Percentiles rank a stretch among this genome's conserved stretches.
phyloP scores from a whole-genome alignment of 345 rosid genomes.

The Salix purpurea region DNA sequence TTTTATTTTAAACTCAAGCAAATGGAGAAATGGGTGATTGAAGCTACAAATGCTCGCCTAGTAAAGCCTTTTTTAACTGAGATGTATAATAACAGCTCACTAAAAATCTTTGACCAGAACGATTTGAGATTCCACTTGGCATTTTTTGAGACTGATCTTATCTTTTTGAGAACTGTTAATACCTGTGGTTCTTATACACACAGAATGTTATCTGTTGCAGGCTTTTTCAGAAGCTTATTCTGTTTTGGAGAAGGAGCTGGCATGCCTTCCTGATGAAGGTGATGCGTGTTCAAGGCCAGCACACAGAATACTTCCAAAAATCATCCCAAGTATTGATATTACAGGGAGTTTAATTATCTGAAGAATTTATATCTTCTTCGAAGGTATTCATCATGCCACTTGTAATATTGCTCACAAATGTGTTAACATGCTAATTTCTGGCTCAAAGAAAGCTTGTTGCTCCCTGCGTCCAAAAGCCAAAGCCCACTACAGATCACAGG shows the following conservation, averaged over 20 bases:
- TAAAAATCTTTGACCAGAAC: no score
- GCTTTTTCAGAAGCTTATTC: constrained; percentile 95
- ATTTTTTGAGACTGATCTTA: no score
- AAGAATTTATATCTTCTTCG: background rate
- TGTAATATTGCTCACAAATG: background rate
- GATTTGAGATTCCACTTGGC: no score
- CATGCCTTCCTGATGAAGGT: constrained; percentile 39
- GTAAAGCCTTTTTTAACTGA: no score
- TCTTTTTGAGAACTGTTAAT: no score
- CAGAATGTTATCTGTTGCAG: constrained; percentile 39
- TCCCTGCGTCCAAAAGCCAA: background rate
- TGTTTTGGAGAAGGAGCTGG: constrained; percentile 68
- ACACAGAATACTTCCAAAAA: constrained; percentile 60
- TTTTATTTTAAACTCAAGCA: no score
- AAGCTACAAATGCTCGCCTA: no score
- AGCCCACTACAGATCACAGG: background rate
- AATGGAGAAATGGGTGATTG: no score
- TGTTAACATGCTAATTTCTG: background rate
- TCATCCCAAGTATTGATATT: constrained; percentile 60
- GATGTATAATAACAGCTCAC: no score
- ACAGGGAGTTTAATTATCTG: constrained; percentile 12
- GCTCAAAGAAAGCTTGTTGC: background rate
- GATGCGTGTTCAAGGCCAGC: constrained; percentile 40
- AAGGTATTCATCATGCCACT: constrained; percentile 12
- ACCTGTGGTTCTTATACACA: background rate